Conservation (phyloP, 305 asterid species). For the Fraxinus greggii region DNA sequence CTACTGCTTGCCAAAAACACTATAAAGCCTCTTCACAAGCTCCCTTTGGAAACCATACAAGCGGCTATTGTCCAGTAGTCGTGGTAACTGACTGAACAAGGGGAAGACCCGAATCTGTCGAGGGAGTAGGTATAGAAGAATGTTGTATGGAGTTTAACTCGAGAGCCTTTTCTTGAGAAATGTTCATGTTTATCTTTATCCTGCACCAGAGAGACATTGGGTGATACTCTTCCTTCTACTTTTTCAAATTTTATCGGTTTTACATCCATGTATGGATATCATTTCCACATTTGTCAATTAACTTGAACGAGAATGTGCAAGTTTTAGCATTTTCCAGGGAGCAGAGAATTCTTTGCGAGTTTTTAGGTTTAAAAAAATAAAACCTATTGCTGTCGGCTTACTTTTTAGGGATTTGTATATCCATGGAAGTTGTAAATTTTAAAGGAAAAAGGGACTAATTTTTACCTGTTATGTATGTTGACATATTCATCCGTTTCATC, state of each 20-base stretch:
- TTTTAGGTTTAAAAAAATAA: not conserved
- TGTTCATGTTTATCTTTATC: slow-evolving; percentile 91
- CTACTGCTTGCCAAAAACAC: not conserved
- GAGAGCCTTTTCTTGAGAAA: slow-evolving; percentile 50
- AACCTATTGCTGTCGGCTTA: not conserved
- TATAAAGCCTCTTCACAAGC: slow-evolving; percentile 9
- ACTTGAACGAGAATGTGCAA: not conserved
- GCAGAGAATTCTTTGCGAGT: not conserved
- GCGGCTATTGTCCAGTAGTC: slow-evolving; percentile 20
- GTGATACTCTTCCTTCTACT: not conserved
- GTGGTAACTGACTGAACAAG: slow-evolving; percentile 22
- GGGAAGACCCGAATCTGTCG: slow-evolving; percentile 20
- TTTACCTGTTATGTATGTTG: slow-evolving; percentile 93
- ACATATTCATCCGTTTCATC: slow-evolving; percentile 98
- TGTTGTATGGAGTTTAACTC: slow-evolving; percentile 31
- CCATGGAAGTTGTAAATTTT: not conserved
- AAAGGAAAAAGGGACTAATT: not conserved
- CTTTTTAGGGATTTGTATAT: not conserved
- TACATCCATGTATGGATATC: not conserved
- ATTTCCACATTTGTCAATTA: not conserved
- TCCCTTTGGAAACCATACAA: slow-evolving; percentile 22
- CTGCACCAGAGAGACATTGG: slow-evolving; percentile 42
- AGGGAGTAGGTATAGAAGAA: slow-evolving; percentile 20
- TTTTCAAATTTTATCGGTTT: not conserved
- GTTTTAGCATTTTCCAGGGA: not conserved